phyloP scores from a whole-genome alignment of 2,329 filamentous ascomycete species.

The Coniochaeta ligniaria region DNA sequence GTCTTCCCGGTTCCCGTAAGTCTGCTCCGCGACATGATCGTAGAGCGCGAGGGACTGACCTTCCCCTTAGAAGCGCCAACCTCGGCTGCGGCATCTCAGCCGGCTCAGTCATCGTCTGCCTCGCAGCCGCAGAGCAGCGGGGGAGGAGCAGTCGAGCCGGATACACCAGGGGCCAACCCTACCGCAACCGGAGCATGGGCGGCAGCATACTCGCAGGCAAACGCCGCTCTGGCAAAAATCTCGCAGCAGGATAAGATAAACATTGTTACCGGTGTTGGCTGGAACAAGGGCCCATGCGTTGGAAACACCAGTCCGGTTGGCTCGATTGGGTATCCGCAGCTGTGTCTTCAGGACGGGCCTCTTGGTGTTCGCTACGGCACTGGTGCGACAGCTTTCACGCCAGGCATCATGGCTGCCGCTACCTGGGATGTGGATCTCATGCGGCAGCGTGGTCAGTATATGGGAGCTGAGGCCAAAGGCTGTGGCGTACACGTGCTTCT shows the following conservation, averaged over 20 bases:
- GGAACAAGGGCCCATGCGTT: constrained; percentile 64
- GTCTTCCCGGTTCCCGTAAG: neutral
- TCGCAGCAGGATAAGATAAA: constrained; percentile 71
- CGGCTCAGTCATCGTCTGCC: neutral
- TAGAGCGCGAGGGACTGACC: neutral
- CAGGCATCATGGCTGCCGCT: constrained; percentile 69
- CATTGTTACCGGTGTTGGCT: constrained; percentile 70
- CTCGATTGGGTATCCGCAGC: constrained; percentile 57
- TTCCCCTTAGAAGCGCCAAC: neutral
- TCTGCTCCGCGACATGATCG: neutral
- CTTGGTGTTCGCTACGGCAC: constrained; percentile 67
- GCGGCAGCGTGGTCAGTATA: constrained; percentile 58
- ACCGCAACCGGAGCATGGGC: constrained; percentile 42
- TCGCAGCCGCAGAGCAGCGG: neutral
- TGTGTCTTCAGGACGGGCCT: constrained; percentile 78
- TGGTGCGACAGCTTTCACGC: constrained; percentile 69
- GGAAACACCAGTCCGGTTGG: constrained; percentile 52
- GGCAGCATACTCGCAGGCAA: constrained; percentile 63
- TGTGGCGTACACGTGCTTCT: constrained; percentile 70
- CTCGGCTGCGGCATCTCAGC: neutral
- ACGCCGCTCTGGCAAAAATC: constrained; percentile 59
- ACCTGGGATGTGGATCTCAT: constrained; percentile 77
- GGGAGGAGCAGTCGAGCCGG: neutral
- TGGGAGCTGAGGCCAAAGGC: constrained; percentile 62
- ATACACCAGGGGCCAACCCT: constrained; percentile 4